Percentiles rank a stretch among this genome's conserved stretches.
Evolutionary conservation across 345 rosid genomes (phyloP).

Genomic region (Arabidopsis arenosa): DNA sequence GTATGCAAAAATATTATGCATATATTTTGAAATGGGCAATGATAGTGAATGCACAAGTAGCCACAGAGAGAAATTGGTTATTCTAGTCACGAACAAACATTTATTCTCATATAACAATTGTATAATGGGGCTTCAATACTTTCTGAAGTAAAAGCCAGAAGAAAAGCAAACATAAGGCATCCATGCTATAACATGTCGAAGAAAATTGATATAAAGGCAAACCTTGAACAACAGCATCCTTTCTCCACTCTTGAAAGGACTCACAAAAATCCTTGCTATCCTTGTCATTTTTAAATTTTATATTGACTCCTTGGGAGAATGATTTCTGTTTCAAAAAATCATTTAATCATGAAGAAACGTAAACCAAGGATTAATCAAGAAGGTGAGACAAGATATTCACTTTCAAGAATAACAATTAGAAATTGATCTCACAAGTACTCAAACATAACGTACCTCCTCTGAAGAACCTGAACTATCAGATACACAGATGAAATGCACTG

Average conservation of each 20-base stretch:
- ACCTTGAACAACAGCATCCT: conserved; percentile 65
- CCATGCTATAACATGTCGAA: neutral
- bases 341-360: conserved; percentile 40
- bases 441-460: conserved; percentile 60
- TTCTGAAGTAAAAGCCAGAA: neutral
- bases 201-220: conserved; percentile 33
- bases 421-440: neutral
- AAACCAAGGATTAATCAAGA: neutral
- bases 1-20: conserved; percentile 23
- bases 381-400: neutral
- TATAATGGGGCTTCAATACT: neutral
- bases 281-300: conserved; percentile 75
- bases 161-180: neutral
- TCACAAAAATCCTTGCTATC: conserved; percentile 80
- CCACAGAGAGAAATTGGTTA: neutral
- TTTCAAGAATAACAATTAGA: neutral
- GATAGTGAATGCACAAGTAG: conserved; percentile 8
- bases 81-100: conserved; percentile 9
- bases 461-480: conserved; percentile 48
- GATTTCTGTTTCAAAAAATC: conserved; percentile 63
- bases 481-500: conserved; percentile 72
- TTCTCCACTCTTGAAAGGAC: conserved; percentile 85
- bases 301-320: conserved; percentile 63
- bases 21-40: conserved; percentile 3
- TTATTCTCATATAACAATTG: neutral